phyloP scores from a whole-genome alignment of 2,329 filamentous ascomycete species.

The Colletotrichum chlorophyti region DNA sequence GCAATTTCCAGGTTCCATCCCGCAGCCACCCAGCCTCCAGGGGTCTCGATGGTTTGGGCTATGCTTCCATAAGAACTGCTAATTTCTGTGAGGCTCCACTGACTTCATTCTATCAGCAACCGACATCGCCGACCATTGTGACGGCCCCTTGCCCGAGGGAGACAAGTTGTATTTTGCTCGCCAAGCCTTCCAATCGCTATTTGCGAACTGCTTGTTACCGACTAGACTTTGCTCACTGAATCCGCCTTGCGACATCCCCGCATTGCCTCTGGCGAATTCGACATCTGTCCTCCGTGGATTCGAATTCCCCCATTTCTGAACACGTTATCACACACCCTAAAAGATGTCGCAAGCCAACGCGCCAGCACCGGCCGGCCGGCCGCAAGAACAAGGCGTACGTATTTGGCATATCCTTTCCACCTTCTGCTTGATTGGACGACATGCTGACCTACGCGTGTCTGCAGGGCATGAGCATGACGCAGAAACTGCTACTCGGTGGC shows the following conservation, averaged over 20 bases:
- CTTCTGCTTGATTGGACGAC: neutral
- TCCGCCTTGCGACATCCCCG: slow-evolving; percentile 2
- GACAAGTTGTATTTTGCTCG: slow-evolving; percentile 9
- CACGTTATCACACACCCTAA: neutral
- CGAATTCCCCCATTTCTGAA: neutral
- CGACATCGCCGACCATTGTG: slow-evolving; percentile 16
- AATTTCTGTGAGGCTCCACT: neutral
- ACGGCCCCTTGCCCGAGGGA: slow-evolving; percentile 13
- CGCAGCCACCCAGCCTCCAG: slow-evolving; percentile 15
- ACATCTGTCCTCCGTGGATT: slow-evolving; percentile 12
- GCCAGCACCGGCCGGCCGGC: slow-evolving; percentile 11
- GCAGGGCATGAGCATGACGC: slow-evolving; percentile 48
- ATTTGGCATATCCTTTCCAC: neutral
- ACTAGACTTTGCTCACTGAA: slow-evolving; percentile 1
- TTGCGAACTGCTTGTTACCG: slow-evolving; percentile 10
- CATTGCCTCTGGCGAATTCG: slow-evolving; percentile 2
- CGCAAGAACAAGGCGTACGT: slow-evolving; percentile 30
- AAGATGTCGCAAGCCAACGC: slow-evolving; percentile 23
- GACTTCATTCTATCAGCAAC: slow-evolving; percentile 17
- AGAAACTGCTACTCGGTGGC: slow-evolving; percentile 56
- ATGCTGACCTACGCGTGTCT: slow-evolving; percentile 8
- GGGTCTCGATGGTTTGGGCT: slow-evolving; percentile 3
- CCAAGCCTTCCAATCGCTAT: slow-evolving; percentile 6
- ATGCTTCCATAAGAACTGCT: neutral
- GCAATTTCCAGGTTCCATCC: slow-evolving; percentile 15